Evolutionary conservation across 208 protist species (phyloP).

Genomic region (Trypanosoma boissoni): DNA sequence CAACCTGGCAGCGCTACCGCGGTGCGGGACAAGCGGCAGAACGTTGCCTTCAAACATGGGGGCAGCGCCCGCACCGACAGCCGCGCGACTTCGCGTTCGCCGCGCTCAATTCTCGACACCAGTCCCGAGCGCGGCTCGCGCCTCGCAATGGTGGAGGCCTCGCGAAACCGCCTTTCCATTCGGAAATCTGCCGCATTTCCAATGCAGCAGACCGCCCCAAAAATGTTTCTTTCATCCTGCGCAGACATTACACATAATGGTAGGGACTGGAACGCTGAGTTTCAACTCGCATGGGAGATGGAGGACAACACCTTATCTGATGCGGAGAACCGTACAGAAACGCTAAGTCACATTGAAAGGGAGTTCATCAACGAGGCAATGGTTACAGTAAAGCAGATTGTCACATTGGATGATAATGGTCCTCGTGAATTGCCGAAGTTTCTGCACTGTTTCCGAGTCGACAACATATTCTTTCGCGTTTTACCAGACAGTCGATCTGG

Average conservation of each 20-base stretch:
- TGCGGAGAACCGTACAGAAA: conserved; percentile 43
- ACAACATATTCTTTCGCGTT: conserved; percentile 88
- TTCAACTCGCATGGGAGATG: conserved; percentile 82
- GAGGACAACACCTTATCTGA: conserved; percentile 50
- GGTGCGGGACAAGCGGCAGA: conserved; percentile 1
- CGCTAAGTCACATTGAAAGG: conserved; percentile 41
- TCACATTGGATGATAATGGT: conserved; percentile 73
- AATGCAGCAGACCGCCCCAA: conserved; percentile 57
- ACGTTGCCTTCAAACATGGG: conserved; percentile 5
- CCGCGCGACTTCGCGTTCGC: background rate
- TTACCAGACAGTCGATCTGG: conserved; percentile 80
- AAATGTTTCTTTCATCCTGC: conserved; percentile 45
- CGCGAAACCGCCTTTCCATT: conserved; percentile 56
- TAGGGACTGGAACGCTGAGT: conserved; percentile 82
- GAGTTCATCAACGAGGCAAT: conserved; percentile 60
- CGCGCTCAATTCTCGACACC: conserved; percentile 1
- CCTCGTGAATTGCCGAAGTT: conserved; percentile 69
- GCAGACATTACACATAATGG: conserved; percentile 48
- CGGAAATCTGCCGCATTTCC: conserved; percentile 64
- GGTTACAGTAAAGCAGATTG: conserved; percentile 61
- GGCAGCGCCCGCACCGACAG: background rate
- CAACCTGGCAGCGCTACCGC: background rate
- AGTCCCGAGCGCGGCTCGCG: background rate
- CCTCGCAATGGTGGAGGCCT: conserved; percentile 24
- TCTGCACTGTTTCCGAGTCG: conserved; percentile 78